Base-by-base conservation (phyloP, 2,329 filamentous ascomycete genomes). In the Hymenoscyphus fraxineus region DNA sequence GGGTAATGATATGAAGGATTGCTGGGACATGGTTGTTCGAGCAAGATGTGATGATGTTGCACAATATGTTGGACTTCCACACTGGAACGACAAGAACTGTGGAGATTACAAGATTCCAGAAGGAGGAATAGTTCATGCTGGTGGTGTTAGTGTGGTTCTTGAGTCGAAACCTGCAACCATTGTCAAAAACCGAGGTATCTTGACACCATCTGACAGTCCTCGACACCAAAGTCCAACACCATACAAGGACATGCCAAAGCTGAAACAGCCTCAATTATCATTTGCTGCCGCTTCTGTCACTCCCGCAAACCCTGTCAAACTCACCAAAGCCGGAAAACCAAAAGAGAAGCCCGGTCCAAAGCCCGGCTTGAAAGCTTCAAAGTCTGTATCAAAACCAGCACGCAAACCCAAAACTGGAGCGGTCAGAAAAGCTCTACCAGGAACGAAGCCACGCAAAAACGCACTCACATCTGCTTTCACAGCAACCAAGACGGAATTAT, bases 1-100 rank as follows among this genome's bases (percentile, higher is more conserved):
- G 55, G 89, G 91, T 22, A 88, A 86, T 68, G 93, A 97, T 65
- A 88, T 98, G 68, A 93, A 94, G 74, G 90, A 96, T 68, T 93
- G 92, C 73, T 99, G 93, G 90, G 95, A 99, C 77, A 79, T 97
- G 66, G 87, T 98, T 19, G 90, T 99, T 41, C 88, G 87, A 69
- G 93, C 92, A 22, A 90, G 90, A 71, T 95, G 92, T 74, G 95
- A 99, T 75, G 88, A 93, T 68, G 89, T 99, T 47, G 95, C 95
- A 22, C 83, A 83, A 59, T 80, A 92, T 47, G 90, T 88, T 16
- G 85, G 85, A 27, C 76, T 89, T 32, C 85, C 86, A 4, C 83
- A 76, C 16, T 88, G 84, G 81, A 82, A 88, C 68, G 80, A 82
- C 67, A 81, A 84, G 64, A 83, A 83, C 22, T 77, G 81, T 47